A percentile compares a stretch with the other conserved stretches of the same genome.
Evolutionary conservation across 148 eudicot species (phyloP).

Genomic region (Amaranthus hypochondriacus): DNA sequence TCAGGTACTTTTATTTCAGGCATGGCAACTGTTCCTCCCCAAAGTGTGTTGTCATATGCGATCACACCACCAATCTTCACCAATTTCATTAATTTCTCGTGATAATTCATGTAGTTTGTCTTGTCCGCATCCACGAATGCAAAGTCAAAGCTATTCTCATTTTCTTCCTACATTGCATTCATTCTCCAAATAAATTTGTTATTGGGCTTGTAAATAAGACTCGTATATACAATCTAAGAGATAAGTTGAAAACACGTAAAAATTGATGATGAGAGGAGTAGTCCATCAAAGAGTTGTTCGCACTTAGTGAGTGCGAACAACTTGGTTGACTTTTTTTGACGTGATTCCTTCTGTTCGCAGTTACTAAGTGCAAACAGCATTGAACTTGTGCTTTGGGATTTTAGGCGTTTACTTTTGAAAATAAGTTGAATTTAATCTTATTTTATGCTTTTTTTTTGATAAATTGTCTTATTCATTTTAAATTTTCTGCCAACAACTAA

Average conservation of each 20-base stretch:
- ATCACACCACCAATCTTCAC: conserved; percentile 53
- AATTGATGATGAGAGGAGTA: neutral
- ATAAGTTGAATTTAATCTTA: too few species aligned
- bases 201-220: neutral
- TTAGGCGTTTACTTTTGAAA: too few species aligned
- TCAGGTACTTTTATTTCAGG: conserved; percentile 35
- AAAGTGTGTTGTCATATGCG: conserved; percentile 56
- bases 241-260: neutral
- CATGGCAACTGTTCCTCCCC: conserved; percentile 38
- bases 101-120: conserved; percentile 41
- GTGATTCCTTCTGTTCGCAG: too few species aligned
- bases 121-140: conserved; percentile 73
- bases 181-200: neutral
- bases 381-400: too few species aligned
- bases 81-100: conserved; percentile 48
- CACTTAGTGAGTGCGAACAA: too few species aligned
- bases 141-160: conserved; percentile 56
- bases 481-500: neutral
- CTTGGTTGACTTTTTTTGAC: too few species aligned
- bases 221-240: neutral
- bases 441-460: too few species aligned
- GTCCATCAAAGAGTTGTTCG: neutral
- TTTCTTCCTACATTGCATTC: conserved; percentile 19
- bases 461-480: too few species aligned
- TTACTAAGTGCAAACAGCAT: too few species aligned